phyloP scores from a whole-genome alignment of 2,329 filamentous ascomycete species.

The Ophiostoma montium region DNA sequence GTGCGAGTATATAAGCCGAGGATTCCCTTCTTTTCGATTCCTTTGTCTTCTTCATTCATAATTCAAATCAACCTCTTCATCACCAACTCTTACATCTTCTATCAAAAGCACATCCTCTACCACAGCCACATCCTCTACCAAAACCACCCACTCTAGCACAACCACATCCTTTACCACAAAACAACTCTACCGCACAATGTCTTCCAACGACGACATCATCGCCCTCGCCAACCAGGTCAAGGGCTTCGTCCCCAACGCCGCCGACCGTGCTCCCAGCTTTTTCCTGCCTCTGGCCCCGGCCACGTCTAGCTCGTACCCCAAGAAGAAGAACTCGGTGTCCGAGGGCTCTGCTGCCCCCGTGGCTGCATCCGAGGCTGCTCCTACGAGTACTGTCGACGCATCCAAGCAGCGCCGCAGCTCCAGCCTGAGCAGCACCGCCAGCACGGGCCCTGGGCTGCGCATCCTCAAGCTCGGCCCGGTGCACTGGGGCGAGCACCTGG shows the following conservation, averaged over 20 bases:
- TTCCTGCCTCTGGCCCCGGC: slow-evolving; percentile 47
- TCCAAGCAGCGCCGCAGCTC: slow-evolving; percentile 35
- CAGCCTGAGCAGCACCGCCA: slow-evolving; percentile 35
- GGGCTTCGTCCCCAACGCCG: slow-evolving; percentile 13
- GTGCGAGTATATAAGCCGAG: too few species aligned
- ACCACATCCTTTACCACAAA: not conserved
- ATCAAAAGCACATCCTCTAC: too few species aligned
- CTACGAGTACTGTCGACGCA: slow-evolving; percentile 15
- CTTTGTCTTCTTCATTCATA: too few species aligned
- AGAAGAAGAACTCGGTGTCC: slow-evolving; percentile 17
- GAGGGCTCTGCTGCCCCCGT: slow-evolving; percentile 14
- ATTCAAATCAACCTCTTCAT: too few species aligned
- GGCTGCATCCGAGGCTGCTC: not conserved
- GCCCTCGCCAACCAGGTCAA: slow-evolving; percentile 16
- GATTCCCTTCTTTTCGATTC: too few species aligned
- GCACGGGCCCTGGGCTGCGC: slow-evolving; percentile 23
- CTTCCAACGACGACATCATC: slow-evolving; percentile 12
- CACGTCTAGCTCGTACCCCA: slow-evolving; percentile 42
- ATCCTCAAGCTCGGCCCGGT: slow-evolving; percentile 53
- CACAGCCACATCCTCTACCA: not conserved
- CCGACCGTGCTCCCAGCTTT: slow-evolving; percentile 15
- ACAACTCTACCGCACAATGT: slow-evolving; percentile 5
- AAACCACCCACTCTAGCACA: not conserved
- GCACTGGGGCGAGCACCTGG: slow-evolving; percentile 47
- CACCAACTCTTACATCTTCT: too few species aligned